Evolutionary conservation across 345 rosid species (phyloP).

Genomic region (Kernera saxatilis): DNA sequence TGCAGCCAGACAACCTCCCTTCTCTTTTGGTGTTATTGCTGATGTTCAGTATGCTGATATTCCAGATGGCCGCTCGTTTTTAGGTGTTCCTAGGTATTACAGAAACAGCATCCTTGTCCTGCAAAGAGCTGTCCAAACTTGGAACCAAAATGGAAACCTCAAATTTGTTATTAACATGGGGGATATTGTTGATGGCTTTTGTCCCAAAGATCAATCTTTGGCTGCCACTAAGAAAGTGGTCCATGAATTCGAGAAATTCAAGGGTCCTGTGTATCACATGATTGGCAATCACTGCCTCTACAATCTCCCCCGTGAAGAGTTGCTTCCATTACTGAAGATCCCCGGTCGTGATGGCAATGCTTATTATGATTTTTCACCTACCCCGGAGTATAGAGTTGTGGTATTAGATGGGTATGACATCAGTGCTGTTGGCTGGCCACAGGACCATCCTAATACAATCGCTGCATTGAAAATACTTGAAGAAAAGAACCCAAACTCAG

Average conservation of each 20-base stretch:
- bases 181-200: slow-evolving; percentile 78
- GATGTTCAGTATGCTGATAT: slow-evolving; percentile 93
- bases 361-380: slow-evolving; percentile 84
- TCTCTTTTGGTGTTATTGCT: slow-evolving; percentile 84
- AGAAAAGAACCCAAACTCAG: slow-evolving; percentile 66
- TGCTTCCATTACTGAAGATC: slow-evolving; percentile 73
- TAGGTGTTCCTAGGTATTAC: slow-evolving; percentile 82
- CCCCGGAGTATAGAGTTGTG: slow-evolving; percentile 57
- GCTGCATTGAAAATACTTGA: slow-evolving; percentile 63
- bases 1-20: slow-evolving; percentile 50
- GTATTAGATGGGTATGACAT: slow-evolving; percentile 86
- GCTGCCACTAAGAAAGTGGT: slow-evolving; percentile 46
- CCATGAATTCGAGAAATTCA: slow-evolving; percentile 53
- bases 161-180: slow-evolving; percentile 74
- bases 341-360: slow-evolving; percentile 44
- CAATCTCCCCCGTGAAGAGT: slow-evolving; percentile 71
- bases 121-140: slow-evolving; percentile 65
- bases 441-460: slow-evolving; percentile 57
- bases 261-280: slow-evolving; percentile 75
- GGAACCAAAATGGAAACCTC: slow-evolving; percentile 61
- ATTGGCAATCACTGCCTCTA: slow-evolving; percentile 97
- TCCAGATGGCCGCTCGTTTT: slow-evolving; percentile 75
- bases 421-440: slow-evolving; percentile 86
- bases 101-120: slow-evolving; percentile 66
- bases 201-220: slow-evolving; percentile 69